Evolutionary conservation across 2,329 filamentous ascomycete species (phyloP).

Genomic region (Colletotrichum sidae): DNA sequence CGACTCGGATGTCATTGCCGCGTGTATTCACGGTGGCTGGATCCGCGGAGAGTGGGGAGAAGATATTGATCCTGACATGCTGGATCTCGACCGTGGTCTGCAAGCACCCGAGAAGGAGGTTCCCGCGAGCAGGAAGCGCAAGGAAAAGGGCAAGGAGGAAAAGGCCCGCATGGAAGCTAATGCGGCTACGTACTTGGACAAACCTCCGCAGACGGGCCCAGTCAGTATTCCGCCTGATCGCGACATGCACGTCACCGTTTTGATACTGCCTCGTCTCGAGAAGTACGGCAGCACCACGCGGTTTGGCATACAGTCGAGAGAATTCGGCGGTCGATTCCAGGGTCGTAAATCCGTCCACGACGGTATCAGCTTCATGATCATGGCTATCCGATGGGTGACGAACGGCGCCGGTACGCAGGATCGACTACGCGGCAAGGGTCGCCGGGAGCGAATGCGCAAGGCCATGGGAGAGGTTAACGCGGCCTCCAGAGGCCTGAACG

Average conservation of each 20-base stretch:
- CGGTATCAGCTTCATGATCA: slow-evolving; percentile 89
- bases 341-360: slow-evolving; percentile 70
- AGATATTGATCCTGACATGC: slow-evolving; percentile 76
- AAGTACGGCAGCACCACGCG: slow-evolving; percentile 81
- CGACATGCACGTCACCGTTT: slow-evolving; percentile 87
- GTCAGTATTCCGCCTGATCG: slow-evolving; percentile 73
- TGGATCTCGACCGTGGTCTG: slow-evolving; percentile 64
- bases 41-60: slow-evolving; percentile 89
- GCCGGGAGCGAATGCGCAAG: slow-evolving; percentile 67
- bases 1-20: slow-evolving; percentile 92
- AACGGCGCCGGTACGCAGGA: slow-evolving; percentile 74
- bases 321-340: slow-evolving; percentile 73
- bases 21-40: slow-evolving; percentile 93
- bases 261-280: slow-evolving; percentile 83
- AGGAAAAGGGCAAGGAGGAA: slow-evolving; percentile 44
- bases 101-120: slow-evolving; percentile 30
- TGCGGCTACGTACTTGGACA: slow-evolving; percentile 56
- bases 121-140: slow-evolving; percentile 45
- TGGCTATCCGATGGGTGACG: slow-evolving; percentile 85
- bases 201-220: slow-evolving; percentile 70
- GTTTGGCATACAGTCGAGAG: slow-evolving; percentile 84
- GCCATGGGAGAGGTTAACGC: slow-evolving; percentile 64
- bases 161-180: slow-evolving; percentile 50
- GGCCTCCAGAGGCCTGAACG: slow-evolving; percentile 37
- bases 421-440: slow-evolving; percentile 65